These are phyloP conservation scores for Westerdykella sp. DNA, from an alignment of 2,329 filamentous ascomycete genomes.

Conservation along the genomic window DNA sequence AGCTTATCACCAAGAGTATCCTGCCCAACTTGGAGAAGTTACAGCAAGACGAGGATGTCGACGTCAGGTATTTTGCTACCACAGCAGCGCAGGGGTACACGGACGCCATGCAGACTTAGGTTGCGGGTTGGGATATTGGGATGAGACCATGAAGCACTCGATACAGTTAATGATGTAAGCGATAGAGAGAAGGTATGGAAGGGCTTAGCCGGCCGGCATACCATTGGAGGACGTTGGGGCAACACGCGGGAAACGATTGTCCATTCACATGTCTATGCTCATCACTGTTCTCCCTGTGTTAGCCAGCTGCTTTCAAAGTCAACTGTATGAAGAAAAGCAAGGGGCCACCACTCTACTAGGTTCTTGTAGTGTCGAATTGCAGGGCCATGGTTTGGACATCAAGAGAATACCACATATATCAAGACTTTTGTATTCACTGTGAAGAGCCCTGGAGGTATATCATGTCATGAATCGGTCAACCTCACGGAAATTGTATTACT, in stretches of 20 bases:
- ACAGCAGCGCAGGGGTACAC: slow-evolving; percentile 61
- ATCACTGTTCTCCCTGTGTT: background rate
- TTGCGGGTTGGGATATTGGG: slow-evolving; percentile 2
- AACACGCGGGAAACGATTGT: background rate
- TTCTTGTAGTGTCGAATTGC: no score
- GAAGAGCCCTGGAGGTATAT: no score
- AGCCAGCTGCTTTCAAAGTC: no score
- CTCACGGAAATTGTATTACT: no score
- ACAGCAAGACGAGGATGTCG: slow-evolving; percentile 94
- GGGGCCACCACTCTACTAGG: no score
- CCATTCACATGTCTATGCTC: no score
- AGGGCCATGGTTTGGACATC: no score
- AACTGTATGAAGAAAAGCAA: no score
- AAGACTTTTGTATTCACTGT: no score
- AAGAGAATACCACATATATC: no score
- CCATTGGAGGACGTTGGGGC: background rate
- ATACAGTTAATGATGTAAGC: slow-evolving; percentile 25
- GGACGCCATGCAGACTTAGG: slow-evolving; percentile 38
- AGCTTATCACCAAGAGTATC: slow-evolving; percentile 79
- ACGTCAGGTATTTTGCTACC: slow-evolving; percentile 95
- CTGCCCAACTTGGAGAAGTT: slow-evolving; percentile 89
- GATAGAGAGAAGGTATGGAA: slow-evolving; percentile 9
- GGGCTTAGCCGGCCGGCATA: slow-evolving; percentile 1
- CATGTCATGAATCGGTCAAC: no score
- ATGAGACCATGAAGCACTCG: slow-evolving; percentile 27